Conservation (phyloP, 768 basidiomycete species). For the Collybiopsis luxurians region DNA sequence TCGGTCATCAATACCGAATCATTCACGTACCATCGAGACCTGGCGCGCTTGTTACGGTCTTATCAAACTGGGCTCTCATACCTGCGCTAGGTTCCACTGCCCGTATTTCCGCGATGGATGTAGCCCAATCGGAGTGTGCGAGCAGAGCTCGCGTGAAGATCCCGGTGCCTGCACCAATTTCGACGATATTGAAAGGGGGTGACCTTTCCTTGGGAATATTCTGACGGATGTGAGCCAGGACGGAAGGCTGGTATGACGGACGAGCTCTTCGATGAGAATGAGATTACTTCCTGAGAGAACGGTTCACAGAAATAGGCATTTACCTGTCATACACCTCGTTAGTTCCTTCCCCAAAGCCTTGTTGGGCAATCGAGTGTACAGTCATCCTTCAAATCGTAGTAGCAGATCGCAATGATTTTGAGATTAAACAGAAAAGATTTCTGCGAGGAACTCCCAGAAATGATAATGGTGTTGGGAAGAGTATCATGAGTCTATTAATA, state of each 20-base stretch:
- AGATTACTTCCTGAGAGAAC: background rate
- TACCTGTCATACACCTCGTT: constrained; percentile 82
- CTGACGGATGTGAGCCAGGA: constrained; percentile 58
- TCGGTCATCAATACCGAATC: no score
- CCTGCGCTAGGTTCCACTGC: constrained; percentile 86
- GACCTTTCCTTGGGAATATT: constrained; percentile 28
- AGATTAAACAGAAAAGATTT: no score
- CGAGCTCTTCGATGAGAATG: constrained; percentile 50
- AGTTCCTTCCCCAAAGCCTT: constrained; percentile 65
- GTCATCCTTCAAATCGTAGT: background rate
- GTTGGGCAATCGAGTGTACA: constrained; percentile 5
- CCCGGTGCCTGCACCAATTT: constrained; percentile 84
- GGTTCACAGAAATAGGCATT: constrained; percentile 8
- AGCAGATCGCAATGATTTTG: no score
- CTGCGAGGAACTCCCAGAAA: no score
- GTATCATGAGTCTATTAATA: no score
- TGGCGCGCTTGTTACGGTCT: constrained; percentile 51
- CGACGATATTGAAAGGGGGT: constrained; percentile 58
- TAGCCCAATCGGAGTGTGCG: constrained; percentile 54
- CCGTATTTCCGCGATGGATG: constrained; percentile 48
- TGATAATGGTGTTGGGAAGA: no score
- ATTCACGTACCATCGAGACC: no score
- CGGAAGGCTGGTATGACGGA: constrained; percentile 74
- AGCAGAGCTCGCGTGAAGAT: constrained; percentile 85
- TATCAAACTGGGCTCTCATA: constrained; percentile 73